These are phyloP conservation scores for Letharia lupina DNA, from an alignment of 495 filamentous ascomycete genomes.

Conservation along the genomic window DNA sequence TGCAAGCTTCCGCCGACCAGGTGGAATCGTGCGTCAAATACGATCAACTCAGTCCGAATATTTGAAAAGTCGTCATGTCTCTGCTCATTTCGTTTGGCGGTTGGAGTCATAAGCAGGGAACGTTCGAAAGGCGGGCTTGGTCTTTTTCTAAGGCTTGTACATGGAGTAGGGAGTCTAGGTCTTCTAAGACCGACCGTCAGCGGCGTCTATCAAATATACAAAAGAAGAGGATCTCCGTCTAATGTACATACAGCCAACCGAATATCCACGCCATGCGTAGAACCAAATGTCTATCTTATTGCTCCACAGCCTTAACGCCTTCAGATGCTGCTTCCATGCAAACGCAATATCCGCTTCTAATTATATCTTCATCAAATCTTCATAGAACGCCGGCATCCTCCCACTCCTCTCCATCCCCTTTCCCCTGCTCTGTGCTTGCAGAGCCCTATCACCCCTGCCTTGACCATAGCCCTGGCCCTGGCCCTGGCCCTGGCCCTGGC, in stretches of 20 bases:
- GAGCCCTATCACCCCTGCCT: not conserved
- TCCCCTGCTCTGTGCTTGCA: not conserved
- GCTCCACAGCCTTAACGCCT: not conserved
- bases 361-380: constrained; percentile 11
- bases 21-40: constrained; percentile 76
- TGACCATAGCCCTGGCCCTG: not conserved
- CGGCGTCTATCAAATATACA: not conserved
- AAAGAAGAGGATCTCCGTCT: not conserved
- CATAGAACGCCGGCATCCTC: constrained; percentile 15
- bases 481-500: not conserved
- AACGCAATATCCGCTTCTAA: not conserved
- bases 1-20: constrained; percentile 81
- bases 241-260: not conserved
- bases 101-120: not conserved
- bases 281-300: not conserved
- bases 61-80: constrained; percentile 33
- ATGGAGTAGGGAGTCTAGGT: not conserved
- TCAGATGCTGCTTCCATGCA: not conserved
- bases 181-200: not conserved
- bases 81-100: not conserved
- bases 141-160: not conserved
- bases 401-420: constrained; percentile 1
- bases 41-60: constrained; percentile 72
- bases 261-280: not conserved
- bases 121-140: not conserved